Evolutionary conservation across 768 basidiomycete species (phyloP), one percentile per base, ranked within the genome.

Genomic region (Tylopilus sp.): DNA sequence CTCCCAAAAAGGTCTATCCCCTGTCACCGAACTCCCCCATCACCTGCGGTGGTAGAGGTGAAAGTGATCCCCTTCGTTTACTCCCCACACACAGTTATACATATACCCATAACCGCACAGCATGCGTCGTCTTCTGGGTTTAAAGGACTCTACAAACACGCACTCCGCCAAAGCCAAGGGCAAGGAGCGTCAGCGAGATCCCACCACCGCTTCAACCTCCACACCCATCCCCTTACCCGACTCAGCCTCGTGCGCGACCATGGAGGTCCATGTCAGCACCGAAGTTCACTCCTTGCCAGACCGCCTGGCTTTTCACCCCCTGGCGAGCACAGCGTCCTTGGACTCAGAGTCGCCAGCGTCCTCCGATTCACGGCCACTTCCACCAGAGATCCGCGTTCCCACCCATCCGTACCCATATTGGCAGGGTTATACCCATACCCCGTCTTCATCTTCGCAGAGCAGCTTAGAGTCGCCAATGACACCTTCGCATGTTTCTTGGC

Each of bases 401-500:
- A 64, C 60, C 6, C 66, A 71, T 50, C 66, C 69, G 13, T 71
- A 67, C 53, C 70, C 68, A 24, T 72, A 67, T 45, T 68, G 71
- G 71, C 68, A 70, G 29, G 63, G 61, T n/a, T 60, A 61, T 42
- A 36, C 58, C 10, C 70, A 71, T 46, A 63, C 61, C 6, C 61
- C 68, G 4, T 57, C 65, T 26, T 65, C 66, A n/a, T 72, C 64
- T 29, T 63, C 64, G 38, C 52, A 70, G 53, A 61, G 66, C 51
- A 57, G 71, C 56, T 46, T 67, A 60, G 56, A 70, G 55, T 66
- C 74, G 50, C 60, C 62, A 51, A 46, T 62, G 57, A 70, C 69
- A 2, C 74, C 74, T n/a, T 69, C 74, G 1, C 68, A 70, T 33
- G 72, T 77, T 43, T 72, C 72, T 12, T 77, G 76, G 76, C 52